Evolutionary conservation across 78 protist species (phyloP).

Genomic region (Polysphondylium violaceum): DNA sequence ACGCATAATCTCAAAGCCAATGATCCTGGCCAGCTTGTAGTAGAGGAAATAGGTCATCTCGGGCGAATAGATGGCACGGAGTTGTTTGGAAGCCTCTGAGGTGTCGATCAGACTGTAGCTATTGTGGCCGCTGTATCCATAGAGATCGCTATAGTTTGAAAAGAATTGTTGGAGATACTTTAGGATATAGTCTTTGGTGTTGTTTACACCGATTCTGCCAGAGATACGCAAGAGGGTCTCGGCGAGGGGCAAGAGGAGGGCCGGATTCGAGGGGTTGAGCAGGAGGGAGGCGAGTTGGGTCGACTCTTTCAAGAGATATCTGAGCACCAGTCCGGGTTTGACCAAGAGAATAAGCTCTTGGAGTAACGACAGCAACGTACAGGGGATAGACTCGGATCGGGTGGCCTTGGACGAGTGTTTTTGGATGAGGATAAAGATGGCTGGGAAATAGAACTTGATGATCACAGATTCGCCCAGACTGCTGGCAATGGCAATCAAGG

Average conservation of each 20-base stretch:
- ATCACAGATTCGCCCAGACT: conserved; percentile 56
- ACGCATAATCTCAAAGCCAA: conserved; percentile 57
- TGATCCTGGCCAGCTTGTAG: conserved; percentile 49
- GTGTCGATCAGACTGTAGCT: neutral
- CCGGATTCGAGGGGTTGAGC: conserved; percentile 65
- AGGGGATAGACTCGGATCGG: conserved; percentile 74
- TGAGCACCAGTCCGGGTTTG: conserved; percentile 57
- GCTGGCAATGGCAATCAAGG: conserved; percentile 55
- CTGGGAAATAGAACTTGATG: conserved; percentile 67
- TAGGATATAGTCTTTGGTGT: conserved; percentile 46
- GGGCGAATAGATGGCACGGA: conserved; percentile 59
- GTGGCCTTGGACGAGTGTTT: conserved; percentile 71
- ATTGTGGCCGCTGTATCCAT: conserved; percentile 38
- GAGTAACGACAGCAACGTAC: conserved; percentile 41
- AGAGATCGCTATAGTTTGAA: conserved; percentile 41
- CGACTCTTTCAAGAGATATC: conserved; percentile 49
- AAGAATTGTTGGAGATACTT: conserved; percentile 71
- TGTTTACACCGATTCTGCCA: conserved; percentile 62
- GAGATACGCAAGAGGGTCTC: conserved; percentile 43
- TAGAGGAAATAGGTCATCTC: conserved; percentile 74
- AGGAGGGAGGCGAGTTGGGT: conserved; percentile 38
- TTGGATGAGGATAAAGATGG: conserved; percentile 50
- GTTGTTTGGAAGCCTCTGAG: conserved; percentile 32
- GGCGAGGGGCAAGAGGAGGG: conserved; percentile 58
- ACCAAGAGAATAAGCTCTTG: conserved; percentile 65